Conservation (phyloP, 768 basidiomycete species). For the Lactarius hatsudake region DNA sequence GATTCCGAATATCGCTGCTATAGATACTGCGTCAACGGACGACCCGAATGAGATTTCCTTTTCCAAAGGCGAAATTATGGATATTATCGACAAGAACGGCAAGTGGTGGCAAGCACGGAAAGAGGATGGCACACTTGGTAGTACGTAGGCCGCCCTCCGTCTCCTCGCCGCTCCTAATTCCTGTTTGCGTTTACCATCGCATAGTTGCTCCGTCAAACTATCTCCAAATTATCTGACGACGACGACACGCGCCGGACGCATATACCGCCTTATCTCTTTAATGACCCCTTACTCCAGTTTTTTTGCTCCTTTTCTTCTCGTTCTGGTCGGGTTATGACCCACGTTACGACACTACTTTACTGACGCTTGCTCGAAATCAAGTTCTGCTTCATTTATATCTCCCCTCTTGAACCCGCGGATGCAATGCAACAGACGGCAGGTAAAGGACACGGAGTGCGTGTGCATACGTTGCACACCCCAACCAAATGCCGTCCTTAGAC, state of each 20-base stretch:
- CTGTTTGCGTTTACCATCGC: background rate
- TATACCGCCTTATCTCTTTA: conserved; percentile 6
- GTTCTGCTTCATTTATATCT: conserved; percentile 8
- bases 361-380: conserved; percentile 13
- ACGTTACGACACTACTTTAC: conserved; percentile 14
- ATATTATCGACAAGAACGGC: conserved; percentile 88
- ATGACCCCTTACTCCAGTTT: background rate
- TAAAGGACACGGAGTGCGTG: background rate
- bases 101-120: conserved; percentile 93
- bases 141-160: conserved; percentile 46
- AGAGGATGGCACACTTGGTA: conserved; percentile 70
- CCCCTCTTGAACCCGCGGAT: conserved; percentile 5
- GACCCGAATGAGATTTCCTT: conserved; percentile 98
- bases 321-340: background rate
- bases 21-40: conserved; percentile 91
- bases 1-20: background rate
- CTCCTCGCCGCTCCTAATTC: background rate
- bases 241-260: conserved; percentile 18
- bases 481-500: background rate
- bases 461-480: background rate
- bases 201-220: conserved; percentile 85
- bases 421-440: conserved; percentile 11
- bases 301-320: background rate
- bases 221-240: conserved; percentile 58
- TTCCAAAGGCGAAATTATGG: conserved; percentile 85